Percentiles rank a stretch among this genome's conserved stretches.
Conservation (phyloP, 306 rosid genomes). For the Coriaria nepalensis region DNA sequence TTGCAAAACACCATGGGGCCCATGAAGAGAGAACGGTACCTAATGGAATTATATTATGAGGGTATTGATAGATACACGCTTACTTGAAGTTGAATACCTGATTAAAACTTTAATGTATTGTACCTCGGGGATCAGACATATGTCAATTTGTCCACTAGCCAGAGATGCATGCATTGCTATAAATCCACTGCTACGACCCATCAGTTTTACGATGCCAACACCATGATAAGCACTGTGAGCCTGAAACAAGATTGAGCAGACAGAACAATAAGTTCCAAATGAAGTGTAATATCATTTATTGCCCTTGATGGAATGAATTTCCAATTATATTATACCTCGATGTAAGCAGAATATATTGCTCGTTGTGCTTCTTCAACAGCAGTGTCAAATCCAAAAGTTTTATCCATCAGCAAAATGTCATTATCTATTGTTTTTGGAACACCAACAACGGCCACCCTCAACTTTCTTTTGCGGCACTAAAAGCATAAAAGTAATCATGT, state of each 20-base stretch:
- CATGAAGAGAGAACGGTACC: slow-evolving; percentile 73
- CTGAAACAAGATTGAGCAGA: slow-evolving; percentile 29
- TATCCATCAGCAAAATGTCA: slow-evolving; percentile 93
- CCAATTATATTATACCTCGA: slow-evolving; percentile 43
- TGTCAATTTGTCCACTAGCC: slow-evolving; percentile 91
- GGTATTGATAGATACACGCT: slow-evolving; percentile 6
- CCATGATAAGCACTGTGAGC: slow-evolving; percentile 99
- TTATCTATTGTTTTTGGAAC: slow-evolving; percentile 97
- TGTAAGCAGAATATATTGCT: slow-evolving; percentile 94
- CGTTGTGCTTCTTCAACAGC: slow-evolving; percentile 99
- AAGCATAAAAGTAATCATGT: slow-evolving; percentile 5
- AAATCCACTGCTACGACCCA: slow-evolving; percentile 99
- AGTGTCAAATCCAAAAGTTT: slow-evolving; percentile 97
- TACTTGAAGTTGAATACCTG: slow-evolving; percentile 3
- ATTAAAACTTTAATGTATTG: slow-evolving; percentile 7
- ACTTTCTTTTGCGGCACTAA: slow-evolving; percentile 61
- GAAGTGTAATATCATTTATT: too few species aligned
- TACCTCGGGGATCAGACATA: slow-evolving; percentile 98
- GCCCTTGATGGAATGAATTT: neutral
- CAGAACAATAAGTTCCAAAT: neutral
- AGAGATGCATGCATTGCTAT: slow-evolving; percentile 96
- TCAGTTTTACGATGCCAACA: slow-evolving; percentile 82
- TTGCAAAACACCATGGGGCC: slow-evolving; percentile 72
- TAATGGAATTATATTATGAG: slow-evolving; percentile 22
- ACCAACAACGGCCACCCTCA: slow-evolving; percentile 80